Conservation (phyloP, 495 filamentous ascomycete species). For the Penicillium flavigenum region DNA sequence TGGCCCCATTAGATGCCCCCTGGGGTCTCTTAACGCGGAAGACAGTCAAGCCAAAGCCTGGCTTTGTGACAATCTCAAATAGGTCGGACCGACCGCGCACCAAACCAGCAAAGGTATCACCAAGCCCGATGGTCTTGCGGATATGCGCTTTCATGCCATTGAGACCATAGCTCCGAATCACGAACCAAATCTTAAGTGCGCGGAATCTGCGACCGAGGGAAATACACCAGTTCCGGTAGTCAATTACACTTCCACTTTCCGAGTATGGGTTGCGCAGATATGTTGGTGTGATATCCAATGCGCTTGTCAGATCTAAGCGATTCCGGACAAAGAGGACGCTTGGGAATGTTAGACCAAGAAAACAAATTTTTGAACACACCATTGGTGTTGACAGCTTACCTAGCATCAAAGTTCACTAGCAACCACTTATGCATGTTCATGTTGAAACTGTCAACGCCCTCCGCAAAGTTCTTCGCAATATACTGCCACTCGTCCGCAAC, state of each 20-base stretch:
- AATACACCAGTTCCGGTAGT: slow-evolving; percentile 99
- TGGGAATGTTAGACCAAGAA: background rate
- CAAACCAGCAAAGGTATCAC: slow-evolving; percentile 64
- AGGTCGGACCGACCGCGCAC: slow-evolving; percentile 64
- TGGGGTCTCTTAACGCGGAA: slow-evolving; percentile 52
- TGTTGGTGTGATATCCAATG: slow-evolving; percentile 77
- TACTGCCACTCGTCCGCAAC: slow-evolving; percentile 78
- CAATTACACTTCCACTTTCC: slow-evolving; percentile 82
- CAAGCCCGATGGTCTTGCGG: slow-evolving; percentile 61
- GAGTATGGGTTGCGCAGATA: slow-evolving; percentile 81
- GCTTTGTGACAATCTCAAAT: slow-evolving; percentile 73
- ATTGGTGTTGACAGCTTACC: slow-evolving; percentile 32
- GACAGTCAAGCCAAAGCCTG: slow-evolving; percentile 78
- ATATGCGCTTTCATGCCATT: slow-evolving; percentile 75
- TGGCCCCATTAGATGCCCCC: slow-evolving; percentile 23
- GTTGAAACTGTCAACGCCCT: slow-evolving; percentile 80
- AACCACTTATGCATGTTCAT: slow-evolving; percentile 99
- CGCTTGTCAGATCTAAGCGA: slow-evolving; percentile 70
- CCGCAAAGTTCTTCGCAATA: slow-evolving; percentile 58
- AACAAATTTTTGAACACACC: background rate
- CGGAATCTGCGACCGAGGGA: slow-evolving; percentile 92
- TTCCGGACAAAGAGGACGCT: slow-evolving; percentile 77
- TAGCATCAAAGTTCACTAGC: slow-evolving; percentile 90
- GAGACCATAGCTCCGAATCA: slow-evolving; percentile 82
- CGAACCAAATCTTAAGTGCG: slow-evolving; percentile 95